phyloP scores from a whole-genome alignment of 331 rosid species.

The Malus hybrid region DNA sequence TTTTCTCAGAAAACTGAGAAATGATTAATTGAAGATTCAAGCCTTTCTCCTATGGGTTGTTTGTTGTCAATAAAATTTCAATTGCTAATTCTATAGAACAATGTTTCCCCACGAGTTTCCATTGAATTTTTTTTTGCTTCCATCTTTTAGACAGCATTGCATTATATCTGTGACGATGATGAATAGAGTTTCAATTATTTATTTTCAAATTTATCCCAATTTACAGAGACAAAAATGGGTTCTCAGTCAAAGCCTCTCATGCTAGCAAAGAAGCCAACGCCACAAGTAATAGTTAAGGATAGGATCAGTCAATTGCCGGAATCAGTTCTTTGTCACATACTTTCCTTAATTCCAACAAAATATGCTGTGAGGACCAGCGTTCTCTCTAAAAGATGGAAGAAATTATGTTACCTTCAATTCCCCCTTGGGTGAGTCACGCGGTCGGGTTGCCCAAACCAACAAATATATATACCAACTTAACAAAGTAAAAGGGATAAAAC shows the following conservation, averaged over 20 bases:
- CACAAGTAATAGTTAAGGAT: neutral
- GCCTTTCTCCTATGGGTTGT: neutral
- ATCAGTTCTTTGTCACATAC: neutral
- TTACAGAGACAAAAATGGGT: neutral
- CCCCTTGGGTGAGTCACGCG: no score
- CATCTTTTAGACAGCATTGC: no score
- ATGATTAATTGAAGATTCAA: no score
- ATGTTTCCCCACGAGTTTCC: neutral
- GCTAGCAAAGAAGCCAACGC: neutral
- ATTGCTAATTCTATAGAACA: neutral
- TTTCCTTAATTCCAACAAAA: neutral
- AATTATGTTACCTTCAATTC: neutral
- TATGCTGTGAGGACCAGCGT: conserved; percentile 2
- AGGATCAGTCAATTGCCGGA: neutral
- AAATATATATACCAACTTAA: no score
- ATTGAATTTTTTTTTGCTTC: neutral
- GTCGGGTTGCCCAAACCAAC: no score
- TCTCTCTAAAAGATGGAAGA: conserved; percentile 1
- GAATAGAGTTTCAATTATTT: neutral
- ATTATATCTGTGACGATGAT: no score
- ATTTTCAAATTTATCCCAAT: neutral
- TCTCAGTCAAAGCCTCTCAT: no score
- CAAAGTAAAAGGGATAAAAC: no score
- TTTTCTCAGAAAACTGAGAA: no score
- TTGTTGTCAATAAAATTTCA: neutral